A percentile compares a stretch with the other conserved stretches of the same genome.
Evolutionary conservation across 495 filamentous ascomycete genomes (phyloP).

Genomic region (Schizothecium vesticola): DNA sequence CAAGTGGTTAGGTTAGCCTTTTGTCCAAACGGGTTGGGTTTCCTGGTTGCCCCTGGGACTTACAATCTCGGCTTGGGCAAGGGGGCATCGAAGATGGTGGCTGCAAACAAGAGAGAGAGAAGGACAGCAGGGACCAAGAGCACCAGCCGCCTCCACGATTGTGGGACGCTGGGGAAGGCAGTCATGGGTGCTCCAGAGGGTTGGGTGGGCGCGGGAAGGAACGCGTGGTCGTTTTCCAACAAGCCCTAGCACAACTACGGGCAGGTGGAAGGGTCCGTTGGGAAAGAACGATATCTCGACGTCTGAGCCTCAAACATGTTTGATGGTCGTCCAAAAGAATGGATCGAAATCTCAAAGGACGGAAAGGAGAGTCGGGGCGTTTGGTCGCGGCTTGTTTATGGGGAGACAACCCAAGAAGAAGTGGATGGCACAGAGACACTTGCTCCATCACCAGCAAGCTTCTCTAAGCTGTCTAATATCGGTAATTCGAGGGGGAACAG

Average conservation of each 20-base stretch:
- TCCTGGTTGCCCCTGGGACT: not conserved
- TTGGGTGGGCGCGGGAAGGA: not conserved
- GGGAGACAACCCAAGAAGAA: not conserved
- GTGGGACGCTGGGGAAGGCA: slow-evolving; percentile 16
- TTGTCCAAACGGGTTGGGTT: no score
- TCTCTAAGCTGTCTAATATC: not conserved
- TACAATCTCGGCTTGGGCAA: slow-evolving; percentile 20
- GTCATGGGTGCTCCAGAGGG: slow-evolving; percentile 15
- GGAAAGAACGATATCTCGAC: not conserved
- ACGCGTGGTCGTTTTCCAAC: not conserved
- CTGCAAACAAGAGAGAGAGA: slow-evolving; percentile 11
- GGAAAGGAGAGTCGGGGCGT: not conserved
- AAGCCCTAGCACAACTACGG: not conserved
- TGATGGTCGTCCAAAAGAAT: not conserved
- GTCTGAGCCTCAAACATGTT: not conserved
- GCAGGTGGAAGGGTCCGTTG: not conserved
- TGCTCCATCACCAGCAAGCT: not conserved
- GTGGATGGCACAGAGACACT: not conserved
- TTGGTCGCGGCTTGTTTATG: not conserved
- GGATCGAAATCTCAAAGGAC: not conserved
- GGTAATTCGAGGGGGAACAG: not conserved
- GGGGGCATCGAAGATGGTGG: slow-evolving; percentile 18
- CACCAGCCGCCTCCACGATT: slow-evolving; percentile 22
- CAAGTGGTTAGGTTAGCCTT: not conserved
- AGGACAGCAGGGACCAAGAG: slow-evolving; percentile 15